Percentiles rank a stretch among this genome's conserved stretches.
phyloP scores from a whole-genome alignment of 78 protist species.

The slime mould (Dictyostelium discoideum) region DNA sequence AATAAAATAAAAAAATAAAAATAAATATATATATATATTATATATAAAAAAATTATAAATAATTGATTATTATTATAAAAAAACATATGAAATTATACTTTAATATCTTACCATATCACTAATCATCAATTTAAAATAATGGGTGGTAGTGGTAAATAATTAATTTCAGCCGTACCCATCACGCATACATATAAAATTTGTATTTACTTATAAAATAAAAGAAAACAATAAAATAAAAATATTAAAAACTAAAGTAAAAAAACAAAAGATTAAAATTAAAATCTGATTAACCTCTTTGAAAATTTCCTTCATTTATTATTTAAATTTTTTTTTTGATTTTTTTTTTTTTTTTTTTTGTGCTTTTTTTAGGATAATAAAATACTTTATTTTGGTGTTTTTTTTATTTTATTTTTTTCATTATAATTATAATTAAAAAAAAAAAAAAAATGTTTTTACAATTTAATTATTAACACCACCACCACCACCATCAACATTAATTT shows the following conservation, averaged over 20 bases:
- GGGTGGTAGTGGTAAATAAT: neutral
- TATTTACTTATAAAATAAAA: neutral
- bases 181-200: neutral
- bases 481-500: neutral
- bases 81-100: neutral
- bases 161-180: neutral
- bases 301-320: neutral
- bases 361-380: neutral
- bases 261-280: neutral
- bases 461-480: neutral
- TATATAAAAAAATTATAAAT: neutral
- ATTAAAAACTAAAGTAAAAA: neutral
- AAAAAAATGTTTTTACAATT: neutral
- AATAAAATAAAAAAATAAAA: neutral
- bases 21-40: neutral
- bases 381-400: too few species aligned
- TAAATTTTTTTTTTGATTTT: neutral
- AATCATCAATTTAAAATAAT: neutral
- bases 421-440: neutral
- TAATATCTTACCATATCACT: neutral
- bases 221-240: neutral
- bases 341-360: too few species aligned
- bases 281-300: neutral
- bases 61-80: neutral
- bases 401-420: neutral